A percentile compares a stretch with the other conserved stretches of the same genome.
Evolutionary conservation across 345 rosid species (phyloP).

Genomic region (Sonneratia alba): DNA sequence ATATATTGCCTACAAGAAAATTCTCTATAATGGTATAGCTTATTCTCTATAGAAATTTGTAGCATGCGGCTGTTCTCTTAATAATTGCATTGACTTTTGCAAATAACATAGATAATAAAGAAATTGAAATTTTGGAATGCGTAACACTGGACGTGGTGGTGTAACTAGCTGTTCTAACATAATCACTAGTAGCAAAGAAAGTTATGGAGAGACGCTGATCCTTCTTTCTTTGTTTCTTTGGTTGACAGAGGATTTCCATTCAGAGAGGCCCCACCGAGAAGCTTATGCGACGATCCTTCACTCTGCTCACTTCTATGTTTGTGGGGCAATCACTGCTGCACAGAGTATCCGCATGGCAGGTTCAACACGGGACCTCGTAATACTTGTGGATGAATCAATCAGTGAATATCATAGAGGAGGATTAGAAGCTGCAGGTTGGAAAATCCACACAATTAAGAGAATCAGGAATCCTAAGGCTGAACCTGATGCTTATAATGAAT

Average conservation of each 20-base stretch:
- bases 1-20: background rate
- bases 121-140: background rate
- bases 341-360: conserved; percentile 87
- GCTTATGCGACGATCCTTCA: conserved; percentile 85
- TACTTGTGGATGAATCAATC: conserved; percentile 72
- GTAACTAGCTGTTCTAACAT: background rate
- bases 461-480: conserved; percentile 79
- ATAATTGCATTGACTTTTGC: background rate
- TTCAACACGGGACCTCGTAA: conserved; percentile 75
- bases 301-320: conserved; percentile 71
- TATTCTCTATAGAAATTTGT: background rate
- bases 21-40: background rate
- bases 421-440: conserved; percentile 82
- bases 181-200: background rate
- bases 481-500: conserved; percentile 71
- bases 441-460: conserved; percentile 59
- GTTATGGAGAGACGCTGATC: background rate
- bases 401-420: conserved; percentile 63
- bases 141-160: background rate
- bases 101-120: background rate
- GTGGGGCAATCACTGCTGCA: conserved; percentile 86
- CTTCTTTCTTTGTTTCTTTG: background rate
- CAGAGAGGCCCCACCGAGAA: conserved; percentile 51
- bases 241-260: conserved; percentile 56
- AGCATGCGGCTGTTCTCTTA: background rate